phyloP scores from a whole-genome alignment of 2,329 filamentous ascomycete species.

The Ophiocordyceps camponoti-rufipedis region DNA sequence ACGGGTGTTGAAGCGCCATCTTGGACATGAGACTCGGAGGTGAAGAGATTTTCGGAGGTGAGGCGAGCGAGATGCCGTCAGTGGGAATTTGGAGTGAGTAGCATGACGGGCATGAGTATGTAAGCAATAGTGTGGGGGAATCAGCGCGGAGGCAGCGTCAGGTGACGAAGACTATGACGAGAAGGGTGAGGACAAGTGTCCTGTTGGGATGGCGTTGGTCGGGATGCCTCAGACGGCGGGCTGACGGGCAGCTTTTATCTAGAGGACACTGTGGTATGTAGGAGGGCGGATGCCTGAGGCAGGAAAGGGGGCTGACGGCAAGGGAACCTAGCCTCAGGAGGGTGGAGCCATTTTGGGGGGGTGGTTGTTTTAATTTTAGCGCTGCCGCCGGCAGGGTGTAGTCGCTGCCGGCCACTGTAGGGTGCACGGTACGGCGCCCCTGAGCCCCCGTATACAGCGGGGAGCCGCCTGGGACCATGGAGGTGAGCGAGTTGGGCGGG shows the following conservation, averaged over 20 bases:
- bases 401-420: neutral
- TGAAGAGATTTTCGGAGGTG: neutral
- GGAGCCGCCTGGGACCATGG: too few species aligned
- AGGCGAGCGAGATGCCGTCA: constrained; percentile 3
- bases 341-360: neutral
- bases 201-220: constrained; percentile 3
- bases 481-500: too few species aligned
- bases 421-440: neutral
- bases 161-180: constrained; percentile 1
- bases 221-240: neutral
- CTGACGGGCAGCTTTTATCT: constrained; percentile 12
- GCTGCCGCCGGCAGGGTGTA: neutral
- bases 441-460: too few species aligned
- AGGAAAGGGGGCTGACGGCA: constrained; percentile 1
- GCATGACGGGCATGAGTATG: constrained; percentile 11
- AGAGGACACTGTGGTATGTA: constrained; percentile 11
- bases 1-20: constrained; percentile 23
- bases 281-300: constrained; percentile 6
- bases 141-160: neutral
- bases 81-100: constrained; percentile 3
- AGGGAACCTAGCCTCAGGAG: neutral
- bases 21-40: constrained; percentile 1
- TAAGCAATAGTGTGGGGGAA: constrained; percentile 2
- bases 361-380: neutral
- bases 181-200: constrained; percentile 10